These are phyloP conservation scores for Boletus tomentosulus DNA, from an alignment of 768 basidiomycete species.

Conservation along the genomic window DNA sequence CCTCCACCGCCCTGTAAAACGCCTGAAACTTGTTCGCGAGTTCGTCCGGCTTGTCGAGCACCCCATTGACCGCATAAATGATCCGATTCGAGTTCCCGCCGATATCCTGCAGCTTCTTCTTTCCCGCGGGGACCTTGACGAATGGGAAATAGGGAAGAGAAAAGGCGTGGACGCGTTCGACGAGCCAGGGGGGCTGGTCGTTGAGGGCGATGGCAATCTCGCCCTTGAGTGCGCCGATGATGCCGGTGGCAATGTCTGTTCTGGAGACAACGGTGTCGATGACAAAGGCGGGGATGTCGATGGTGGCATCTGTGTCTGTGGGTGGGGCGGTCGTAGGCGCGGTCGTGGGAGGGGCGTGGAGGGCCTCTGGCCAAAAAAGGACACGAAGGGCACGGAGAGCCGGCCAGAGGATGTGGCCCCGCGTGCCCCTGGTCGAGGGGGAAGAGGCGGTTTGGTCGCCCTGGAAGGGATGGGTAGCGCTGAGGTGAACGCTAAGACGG, in stretches of 20 bases:
- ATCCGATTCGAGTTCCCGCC: constrained; percentile 19
- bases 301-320: too few species aligned
- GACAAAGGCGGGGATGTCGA: constrained; percentile 58
- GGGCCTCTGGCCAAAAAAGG: too few species aligned
- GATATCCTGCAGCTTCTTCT: constrained; percentile 32
- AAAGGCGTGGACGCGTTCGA: constrained; percentile 56
- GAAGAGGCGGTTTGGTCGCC: too few species aligned
- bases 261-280: constrained; percentile 50
- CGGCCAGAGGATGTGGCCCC: too few species aligned
- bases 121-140: constrained; percentile 33
- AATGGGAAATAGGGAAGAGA: constrained; percentile 56
- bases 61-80: constrained; percentile 38
- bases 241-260: constrained; percentile 49
- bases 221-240: constrained; percentile 48
- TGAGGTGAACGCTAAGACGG: too few species aligned
- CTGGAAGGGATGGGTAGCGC: too few species aligned
- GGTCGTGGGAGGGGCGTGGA: too few species aligned
- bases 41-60: constrained; percentile 47
- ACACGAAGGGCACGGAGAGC: too few species aligned
- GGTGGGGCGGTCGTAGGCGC: too few species aligned
- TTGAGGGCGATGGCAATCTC: constrained; percentile 52
- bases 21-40: constrained; percentile 51
- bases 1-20: too few species aligned
- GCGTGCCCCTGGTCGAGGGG: too few species aligned
- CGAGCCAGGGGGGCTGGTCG: constrained; percentile 51